phyloP scores from a whole-genome alignment of 495 filamentous ascomycete species.

The Aspergillus avenaceus region DNA sequence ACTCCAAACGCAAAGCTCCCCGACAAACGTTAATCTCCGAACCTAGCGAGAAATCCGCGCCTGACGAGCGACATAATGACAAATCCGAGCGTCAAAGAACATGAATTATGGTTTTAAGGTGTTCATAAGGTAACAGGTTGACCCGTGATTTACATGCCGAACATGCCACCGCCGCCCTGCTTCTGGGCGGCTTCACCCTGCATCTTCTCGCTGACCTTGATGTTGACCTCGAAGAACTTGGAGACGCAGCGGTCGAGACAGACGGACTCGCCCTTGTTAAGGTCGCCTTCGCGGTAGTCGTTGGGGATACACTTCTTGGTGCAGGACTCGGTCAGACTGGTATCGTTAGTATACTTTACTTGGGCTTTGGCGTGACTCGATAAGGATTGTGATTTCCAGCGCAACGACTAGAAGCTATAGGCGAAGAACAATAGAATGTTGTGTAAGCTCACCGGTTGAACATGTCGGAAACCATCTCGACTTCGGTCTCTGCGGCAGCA shows the following conservation, averaged over 20 bases:
- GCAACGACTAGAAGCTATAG: too few relatives aligned
- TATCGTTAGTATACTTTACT: too few relatives aligned
- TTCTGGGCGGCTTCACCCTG: conserved; percentile 57
- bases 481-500: conserved; percentile 85
- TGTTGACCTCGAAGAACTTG: conserved; percentile 98
- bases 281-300: conserved; percentile 88
- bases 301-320: conserved; percentile 85
- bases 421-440: too few relatives aligned
- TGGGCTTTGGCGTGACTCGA: too few relatives aligned
- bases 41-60: background rate
- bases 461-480: conserved; percentile 92
- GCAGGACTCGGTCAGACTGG: conserved; percentile 81
- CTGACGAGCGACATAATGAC: background rate
- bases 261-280: conserved; percentile 97
- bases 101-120: conserved; percentile 1
- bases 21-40: background rate
- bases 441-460: conserved; percentile 72
- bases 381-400: too few relatives aligned
- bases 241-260: conserved; percentile 93
- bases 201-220: conserved; percentile 87
- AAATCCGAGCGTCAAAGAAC: background rate
- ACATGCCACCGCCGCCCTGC: conserved; percentile 42
- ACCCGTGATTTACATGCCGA: conserved; percentile 47
- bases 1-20: background rate
- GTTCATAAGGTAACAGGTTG: conserved; percentile 6